A percentile compares a stretch with the other conserved stretches of the same genome.
Conservation (phyloP, 805 yeast genomes). For the Gaillardinia entomophila region DNA sequence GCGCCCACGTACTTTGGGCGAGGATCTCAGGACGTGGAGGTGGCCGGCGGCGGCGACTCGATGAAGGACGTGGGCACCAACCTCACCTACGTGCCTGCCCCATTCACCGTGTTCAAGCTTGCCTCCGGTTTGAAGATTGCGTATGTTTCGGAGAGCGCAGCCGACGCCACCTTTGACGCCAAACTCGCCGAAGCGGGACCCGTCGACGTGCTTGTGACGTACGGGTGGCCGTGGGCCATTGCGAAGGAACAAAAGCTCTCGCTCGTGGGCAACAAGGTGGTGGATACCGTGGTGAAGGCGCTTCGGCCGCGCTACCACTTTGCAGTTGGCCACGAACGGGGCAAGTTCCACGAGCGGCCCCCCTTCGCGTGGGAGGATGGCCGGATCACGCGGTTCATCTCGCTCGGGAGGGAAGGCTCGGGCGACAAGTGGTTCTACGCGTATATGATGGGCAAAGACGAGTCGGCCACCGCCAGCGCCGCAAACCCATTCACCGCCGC, state of each 20-base stretch:
- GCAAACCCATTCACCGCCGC: conserved; percentile 20
- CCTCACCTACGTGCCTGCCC: conserved; percentile 29
- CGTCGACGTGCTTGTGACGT: conserved; percentile 52
- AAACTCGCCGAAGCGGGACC: conserved; percentile 1
- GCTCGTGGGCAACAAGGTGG: conserved; percentile 35
- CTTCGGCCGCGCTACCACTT: conserved; percentile 65
- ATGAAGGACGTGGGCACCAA: conserved; percentile 18
- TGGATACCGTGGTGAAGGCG: conserved; percentile 42
- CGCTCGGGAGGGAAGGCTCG: conserved; percentile 55
- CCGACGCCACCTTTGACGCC: conserved; percentile 3
- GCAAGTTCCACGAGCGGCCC: conserved; percentile 46
- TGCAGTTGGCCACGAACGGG: conserved; percentile 44
- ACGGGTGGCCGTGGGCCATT: conserved; percentile 55
- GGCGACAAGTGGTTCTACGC: conserved; percentile 71
- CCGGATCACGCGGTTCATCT: conserved; percentile 54
- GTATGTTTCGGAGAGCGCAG: conserved; percentile 24
- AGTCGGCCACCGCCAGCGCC: conserved; percentile 4
- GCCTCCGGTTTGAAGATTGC: conserved; percentile 45
- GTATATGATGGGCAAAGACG: conserved; percentile 28
- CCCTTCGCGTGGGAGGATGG: conserved; percentile 54
- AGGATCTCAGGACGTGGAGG: conserved; percentile 13
- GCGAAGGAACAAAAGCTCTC: conserved; percentile 39
- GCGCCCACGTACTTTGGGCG: conserved; percentile 21
- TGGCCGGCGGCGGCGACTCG: conserved; percentile 8
- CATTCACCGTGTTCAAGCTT: conserved; percentile 25